Evolutionary conservation across 176 grass and related monocot species (phyloP), one percentile per base, ranked within the genome.

Genomic region (Triticum dicoccoides): DNA sequence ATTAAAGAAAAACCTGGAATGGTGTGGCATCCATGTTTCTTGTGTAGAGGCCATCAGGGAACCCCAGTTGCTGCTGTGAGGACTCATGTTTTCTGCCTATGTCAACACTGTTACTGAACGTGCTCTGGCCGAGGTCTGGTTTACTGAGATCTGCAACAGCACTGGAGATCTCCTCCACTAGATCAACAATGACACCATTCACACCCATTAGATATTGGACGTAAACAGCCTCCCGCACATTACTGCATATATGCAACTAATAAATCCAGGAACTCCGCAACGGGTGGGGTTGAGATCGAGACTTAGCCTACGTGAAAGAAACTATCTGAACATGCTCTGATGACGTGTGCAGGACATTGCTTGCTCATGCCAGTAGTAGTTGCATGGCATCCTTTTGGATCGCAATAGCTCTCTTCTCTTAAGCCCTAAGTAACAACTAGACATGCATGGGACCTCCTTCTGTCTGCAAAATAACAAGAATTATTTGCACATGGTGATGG

Each of bases 161-260:
- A 23, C 74, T 82, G 30, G 93, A 84, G 65, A 90, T 95, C 70
- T 95, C 93, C 56, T 92, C 85, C 33, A 95, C 83, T 7, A 65
- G 83, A 81, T 95, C 93, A 64, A 90, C 93, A 13, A 95, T 95
- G 61, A 92, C 85, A 8, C 88, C 88, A n/a, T 88, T 81, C 67
- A 95, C 59, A 29, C 93, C 93, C 88, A 95, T 92, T 20, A 92
- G 56, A 71, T 95, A 69, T 64, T 92, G 93, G 75, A 95, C 6
- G 7, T 92, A 95, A 32, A 95, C 90, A 23, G 85, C 86, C 56
- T 90, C 90, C 65, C 68, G 42, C 42, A 44, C 42, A 44, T 44
- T 44, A 44, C 42, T 44, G 42, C 42, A 44, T 11, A 39, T 8
- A 44, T 44, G 10, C 42, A 44, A 44, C 42, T 9, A 44, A 44